A percentile compares a stretch with the other conserved stretches of the same genome.
Evolutionary conservation across 2,329 filamentous ascomycete genomes (phyloP).

Genomic region (Chaetoscypha palmicola): DNA sequence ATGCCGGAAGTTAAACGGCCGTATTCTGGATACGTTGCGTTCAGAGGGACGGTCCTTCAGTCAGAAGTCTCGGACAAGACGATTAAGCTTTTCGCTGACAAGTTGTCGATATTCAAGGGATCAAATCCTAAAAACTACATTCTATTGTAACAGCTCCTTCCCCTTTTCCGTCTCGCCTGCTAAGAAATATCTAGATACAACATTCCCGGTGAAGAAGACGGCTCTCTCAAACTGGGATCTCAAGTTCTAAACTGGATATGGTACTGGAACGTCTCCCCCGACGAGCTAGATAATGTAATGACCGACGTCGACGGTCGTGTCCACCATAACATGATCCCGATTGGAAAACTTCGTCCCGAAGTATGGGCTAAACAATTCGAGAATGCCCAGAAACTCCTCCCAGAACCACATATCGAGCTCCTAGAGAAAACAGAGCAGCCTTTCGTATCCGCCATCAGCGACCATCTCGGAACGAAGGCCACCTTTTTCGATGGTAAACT

Average conservation of each 20-base stretch:
- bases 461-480: neutral
- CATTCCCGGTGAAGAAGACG: slow-evolving; percentile 35
- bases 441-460: slow-evolving; percentile 8
- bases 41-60: slow-evolving; percentile 37
- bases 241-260: slow-evolving; percentile 41
- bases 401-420: slow-evolving; percentile 2
- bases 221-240: slow-evolving; percentile 33
- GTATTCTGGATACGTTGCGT: slow-evolving; percentile 34
- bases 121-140: slow-evolving; percentile 31
- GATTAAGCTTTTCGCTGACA: slow-evolving; percentile 32
- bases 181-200: slow-evolving; percentile 29
- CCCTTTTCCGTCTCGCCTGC: neutral
- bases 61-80: slow-evolving; percentile 32
- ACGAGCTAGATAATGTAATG: slow-evolving; percentile 26
- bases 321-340: slow-evolving; percentile 21
- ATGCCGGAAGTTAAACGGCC: slow-evolving; percentile 11
- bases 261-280: slow-evolving; percentile 33
- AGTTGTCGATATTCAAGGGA: slow-evolving; percentile 37
- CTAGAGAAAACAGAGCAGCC: slow-evolving; percentile 6
- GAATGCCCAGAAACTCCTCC: neutral
- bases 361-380: slow-evolving; percentile 16
- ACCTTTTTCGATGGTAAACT: slow-evolving; percentile 9
- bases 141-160: slow-evolving; percentile 23
- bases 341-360: slow-evolving; percentile 11
- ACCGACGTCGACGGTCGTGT: slow-evolving; percentile 27